Evolutionary conservation across 208 protist species (phyloP).

Genomic region (Sergeia podlipaevii): DNA sequence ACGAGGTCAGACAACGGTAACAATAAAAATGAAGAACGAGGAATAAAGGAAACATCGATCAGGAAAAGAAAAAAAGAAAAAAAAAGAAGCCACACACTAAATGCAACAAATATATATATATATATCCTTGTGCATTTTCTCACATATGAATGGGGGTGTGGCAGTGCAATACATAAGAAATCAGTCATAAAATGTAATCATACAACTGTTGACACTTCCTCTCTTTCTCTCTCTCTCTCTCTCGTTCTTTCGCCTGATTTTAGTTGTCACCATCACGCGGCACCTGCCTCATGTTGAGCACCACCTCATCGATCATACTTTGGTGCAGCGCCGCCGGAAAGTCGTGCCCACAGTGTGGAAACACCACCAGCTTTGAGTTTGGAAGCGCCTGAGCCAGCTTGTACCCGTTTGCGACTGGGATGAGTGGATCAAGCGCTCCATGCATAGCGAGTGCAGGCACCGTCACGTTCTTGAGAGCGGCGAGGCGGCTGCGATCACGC

Average conservation of each 20-base stretch:
- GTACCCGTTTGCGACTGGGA: conserved; percentile 61
- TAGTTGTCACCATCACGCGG: neutral
- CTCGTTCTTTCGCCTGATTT: conserved; percentile 1
- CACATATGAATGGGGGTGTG: too few relatives aligned
- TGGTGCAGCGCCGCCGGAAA: conserved; percentile 31
- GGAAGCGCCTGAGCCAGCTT: conserved; percentile 42
- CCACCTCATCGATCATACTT: conserved; percentile 42
- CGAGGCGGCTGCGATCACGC: conserved; percentile 36
- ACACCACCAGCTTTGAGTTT: conserved; percentile 62
- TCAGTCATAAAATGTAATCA: too few relatives aligned
- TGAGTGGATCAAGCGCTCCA: conserved; percentile 50
- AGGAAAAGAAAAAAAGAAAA: neutral
- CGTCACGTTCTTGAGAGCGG: conserved; percentile 30
- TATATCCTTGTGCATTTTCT: too few relatives aligned
- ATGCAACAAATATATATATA: too few relatives aligned
- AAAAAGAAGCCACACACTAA: neutral
- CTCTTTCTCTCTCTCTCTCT: neutral
- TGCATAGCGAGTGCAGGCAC: conserved; percentile 63
- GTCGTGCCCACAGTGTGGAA: conserved; percentile 56
- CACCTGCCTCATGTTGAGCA: conserved; percentile 31
- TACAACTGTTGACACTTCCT: neutral
- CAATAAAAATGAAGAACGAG: neutral
- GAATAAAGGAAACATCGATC: neutral
- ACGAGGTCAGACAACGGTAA: too few relatives aligned
- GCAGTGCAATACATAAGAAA: too few relatives aligned